Evolutionary conservation across 805 yeast species (phyloP).

Genomic region (Wickerhamomyces canadensis): DNA sequence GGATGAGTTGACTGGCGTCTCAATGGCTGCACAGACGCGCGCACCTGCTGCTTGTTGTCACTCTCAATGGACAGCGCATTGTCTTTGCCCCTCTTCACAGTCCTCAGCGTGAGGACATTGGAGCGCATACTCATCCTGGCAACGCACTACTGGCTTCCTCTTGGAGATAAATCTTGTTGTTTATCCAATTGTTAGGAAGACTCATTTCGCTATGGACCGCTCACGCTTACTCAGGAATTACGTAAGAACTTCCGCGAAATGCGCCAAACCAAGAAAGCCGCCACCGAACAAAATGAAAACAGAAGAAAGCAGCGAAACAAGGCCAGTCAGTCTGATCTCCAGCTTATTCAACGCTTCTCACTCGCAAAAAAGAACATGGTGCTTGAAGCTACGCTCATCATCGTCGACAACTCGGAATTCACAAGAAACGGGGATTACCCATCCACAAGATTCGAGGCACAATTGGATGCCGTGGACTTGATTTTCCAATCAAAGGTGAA

Average conservation of each 20-base stretch:
- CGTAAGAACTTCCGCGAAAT: neutral
- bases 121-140: constrained; percentile 19
- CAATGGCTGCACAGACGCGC: neutral
- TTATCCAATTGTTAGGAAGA: too few relatives aligned
- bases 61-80: constrained; percentile 21
- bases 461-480: constrained; percentile 80
- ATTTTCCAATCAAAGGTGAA: constrained; percentile 82
- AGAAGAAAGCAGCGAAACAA: neutral
- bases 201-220: too few relatives aligned
- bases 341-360: too few relatives aligned
- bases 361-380: constrained; percentile 45
- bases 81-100: constrained; percentile 20
- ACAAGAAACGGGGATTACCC: constrained; percentile 94
- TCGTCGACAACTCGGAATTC: constrained; percentile 92
- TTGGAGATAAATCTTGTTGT: too few relatives aligned
- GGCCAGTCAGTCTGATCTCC: neutral
- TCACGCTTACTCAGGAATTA: too few relatives aligned
- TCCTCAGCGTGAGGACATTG: constrained; percentile 24
- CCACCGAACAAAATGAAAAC: constrained; percentile 1
- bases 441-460: constrained; percentile 86
- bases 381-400: constrained; percentile 92
- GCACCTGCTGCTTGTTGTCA: neutral
- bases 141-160: neutral
- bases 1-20: neutral
- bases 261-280: neutral